Conservation (phyloP, 2,329 filamentous ascomycete species). For the Aureobasidium vineae region DNA sequence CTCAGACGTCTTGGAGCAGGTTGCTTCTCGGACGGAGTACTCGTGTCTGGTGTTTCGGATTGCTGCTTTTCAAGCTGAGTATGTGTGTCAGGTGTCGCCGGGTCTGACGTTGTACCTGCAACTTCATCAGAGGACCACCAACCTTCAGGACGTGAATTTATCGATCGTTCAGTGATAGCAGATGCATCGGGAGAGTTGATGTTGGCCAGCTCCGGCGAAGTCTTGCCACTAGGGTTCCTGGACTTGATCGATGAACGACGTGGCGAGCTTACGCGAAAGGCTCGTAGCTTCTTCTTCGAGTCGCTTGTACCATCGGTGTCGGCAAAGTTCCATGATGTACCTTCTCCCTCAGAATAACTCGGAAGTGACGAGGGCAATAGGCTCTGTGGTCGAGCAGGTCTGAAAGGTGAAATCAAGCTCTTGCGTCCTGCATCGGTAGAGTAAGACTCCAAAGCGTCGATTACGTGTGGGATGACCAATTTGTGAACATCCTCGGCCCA, state of each 20-base stretch:
- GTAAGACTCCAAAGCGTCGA: constrained; percentile 77
- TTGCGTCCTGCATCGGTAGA: constrained; percentile 31
- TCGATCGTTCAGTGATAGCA: constrained; percentile 22
- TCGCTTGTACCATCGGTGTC: constrained; percentile 16
- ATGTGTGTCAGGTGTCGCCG: constrained; percentile 20
- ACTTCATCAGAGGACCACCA: constrained; percentile 27
- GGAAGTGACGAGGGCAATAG: constrained; percentile 23
- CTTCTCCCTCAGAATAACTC: constrained; percentile 27
- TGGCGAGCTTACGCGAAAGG: constrained; percentile 4
- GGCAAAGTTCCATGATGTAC: constrained; percentile 15
- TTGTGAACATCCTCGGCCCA: constrained; percentile 85
- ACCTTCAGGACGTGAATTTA: constrained; percentile 26
- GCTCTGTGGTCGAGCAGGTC: constrained; percentile 24
- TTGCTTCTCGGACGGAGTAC: not conserved
- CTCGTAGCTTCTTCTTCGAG: not conserved
- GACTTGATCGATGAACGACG: not conserved
- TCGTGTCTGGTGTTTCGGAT: not conserved
- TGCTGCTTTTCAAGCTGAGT: not conserved
- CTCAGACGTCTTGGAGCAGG: not conserved
- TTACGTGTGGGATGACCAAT: constrained; percentile 87
- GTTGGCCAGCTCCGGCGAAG: not conserved
- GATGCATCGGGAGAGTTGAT: constrained; percentile 18
- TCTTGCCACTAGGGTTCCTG: not conserved
- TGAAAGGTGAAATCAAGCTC: constrained; percentile 15
- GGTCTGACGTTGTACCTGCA: constrained; percentile 24